Evolutionary conservation across 805 yeast genomes (phyloP).

Genomic region (Millerozyma acaciae): DNA sequence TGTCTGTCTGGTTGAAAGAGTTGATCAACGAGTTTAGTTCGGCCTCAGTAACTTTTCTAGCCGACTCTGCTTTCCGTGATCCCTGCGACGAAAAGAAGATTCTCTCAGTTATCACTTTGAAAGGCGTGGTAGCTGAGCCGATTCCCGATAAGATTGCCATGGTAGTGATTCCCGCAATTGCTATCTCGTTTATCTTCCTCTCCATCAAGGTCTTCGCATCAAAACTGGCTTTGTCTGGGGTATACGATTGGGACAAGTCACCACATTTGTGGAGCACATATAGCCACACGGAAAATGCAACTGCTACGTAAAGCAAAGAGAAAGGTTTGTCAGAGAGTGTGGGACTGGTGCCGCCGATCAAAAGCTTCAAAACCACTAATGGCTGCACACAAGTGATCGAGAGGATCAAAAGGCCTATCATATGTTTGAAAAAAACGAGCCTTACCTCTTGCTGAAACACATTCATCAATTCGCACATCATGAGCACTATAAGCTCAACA

Average conservation of each 20-base stretch:
- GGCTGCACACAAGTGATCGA: constrained; percentile 44
- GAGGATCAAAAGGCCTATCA: constrained; percentile 35
- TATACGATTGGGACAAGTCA: constrained; percentile 22
- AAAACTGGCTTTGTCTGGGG: constrained; percentile 15
- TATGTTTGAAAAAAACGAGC: constrained; percentile 33
- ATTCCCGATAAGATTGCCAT: constrained; percentile 50
- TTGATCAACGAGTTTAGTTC: constrained; percentile 33
- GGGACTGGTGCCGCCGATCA: too few species aligned
- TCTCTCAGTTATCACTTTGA: constrained; percentile 16
- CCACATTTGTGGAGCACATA: constrained; percentile 31
- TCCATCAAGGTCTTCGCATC: constrained; percentile 29
- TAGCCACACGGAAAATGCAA: constrained; percentile 28
- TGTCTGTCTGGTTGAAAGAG: constrained; percentile 40
- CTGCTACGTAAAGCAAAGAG: too few species aligned
- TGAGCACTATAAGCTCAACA: constrained; percentile 27
- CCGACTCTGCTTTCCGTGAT: background rate
- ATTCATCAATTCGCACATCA: constrained; percentile 35
- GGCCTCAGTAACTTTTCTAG: constrained; percentile 17
- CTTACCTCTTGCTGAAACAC: constrained; percentile 19
- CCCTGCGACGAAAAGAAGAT: constrained; percentile 1
- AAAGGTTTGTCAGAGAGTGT: too few species aligned
- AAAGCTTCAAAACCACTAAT: constrained; percentile 29
- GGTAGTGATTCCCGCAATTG: constrained; percentile 47
- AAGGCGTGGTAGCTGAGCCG: constrained; percentile 48
- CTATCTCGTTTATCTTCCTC: constrained; percentile 42